Conservation (phyloP, 768 basidiomycete species). For the Chalciporus sphaerocephalus region DNA sequence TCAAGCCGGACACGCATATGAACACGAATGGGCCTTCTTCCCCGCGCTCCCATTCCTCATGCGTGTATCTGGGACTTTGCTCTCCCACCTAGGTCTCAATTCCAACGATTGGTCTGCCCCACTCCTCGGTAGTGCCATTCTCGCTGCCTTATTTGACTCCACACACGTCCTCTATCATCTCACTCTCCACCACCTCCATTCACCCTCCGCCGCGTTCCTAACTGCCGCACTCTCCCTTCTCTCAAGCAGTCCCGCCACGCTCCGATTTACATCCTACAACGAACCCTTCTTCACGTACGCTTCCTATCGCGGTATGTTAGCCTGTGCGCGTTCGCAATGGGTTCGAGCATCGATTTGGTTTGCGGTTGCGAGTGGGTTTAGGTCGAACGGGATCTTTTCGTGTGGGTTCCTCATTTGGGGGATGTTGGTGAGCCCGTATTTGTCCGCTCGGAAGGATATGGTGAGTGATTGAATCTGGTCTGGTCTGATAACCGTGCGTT, state of each 20-base stretch:
- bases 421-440: slow-evolving; percentile 50
- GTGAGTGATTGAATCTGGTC: slow-evolving; percentile 18
- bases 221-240: slow-evolving; percentile 67
- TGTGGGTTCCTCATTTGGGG: slow-evolving; percentile 80
- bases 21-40: slow-evolving; percentile 87
- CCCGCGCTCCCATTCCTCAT: slow-evolving; percentile 62
- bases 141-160: slow-evolving; percentile 39
- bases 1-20: slow-evolving; percentile 51
- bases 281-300: slow-evolving; percentile 86
- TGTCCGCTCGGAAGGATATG: slow-evolving; percentile 33
- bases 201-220: slow-evolving; percentile 55
- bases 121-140: slow-evolving; percentile 36
- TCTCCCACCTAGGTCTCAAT: slow-evolving; percentile 11
- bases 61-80: slow-evolving; percentile 30
- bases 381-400: slow-evolving; percentile 75
- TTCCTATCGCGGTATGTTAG: slow-evolving; percentile 54
- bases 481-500: background rate
- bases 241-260: slow-evolving; percentile 73
- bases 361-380: slow-evolving; percentile 57
- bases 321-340: slow-evolving; percentile 42
- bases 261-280: slow-evolving; percentile 67
- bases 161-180: slow-evolving; percentile 52
- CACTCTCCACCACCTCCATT: slow-evolving; percentile 52
- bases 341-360: slow-evolving; percentile 56
- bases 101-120: slow-evolving; percentile 19